These are phyloP conservation scores for Erysimum cheiri DNA, from an alignment of 441 rosid species.

Conservation along the genomic window DNA sequence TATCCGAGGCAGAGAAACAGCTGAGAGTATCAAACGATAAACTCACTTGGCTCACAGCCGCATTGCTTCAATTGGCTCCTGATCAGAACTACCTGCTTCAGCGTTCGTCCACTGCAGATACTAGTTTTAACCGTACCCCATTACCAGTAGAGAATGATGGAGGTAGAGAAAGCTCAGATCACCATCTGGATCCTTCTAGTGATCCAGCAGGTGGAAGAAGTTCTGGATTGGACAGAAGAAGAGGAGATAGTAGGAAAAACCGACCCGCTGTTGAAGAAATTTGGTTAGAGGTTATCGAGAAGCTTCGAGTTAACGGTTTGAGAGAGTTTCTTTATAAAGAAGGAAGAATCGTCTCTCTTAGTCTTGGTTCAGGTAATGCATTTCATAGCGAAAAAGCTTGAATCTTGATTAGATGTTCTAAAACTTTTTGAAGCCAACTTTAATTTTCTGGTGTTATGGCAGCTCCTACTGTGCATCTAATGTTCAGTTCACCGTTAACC, in stretches of 20 bases:
- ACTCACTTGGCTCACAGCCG: constrained; percentile 95
- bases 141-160: constrained; percentile 45
- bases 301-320: constrained; percentile 57
- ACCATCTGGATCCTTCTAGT: constrained; percentile 50
- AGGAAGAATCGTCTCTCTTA: constrained; percentile 85
- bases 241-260: constrained; percentile 49
- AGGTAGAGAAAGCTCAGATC: constrained; percentile 51
- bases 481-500: constrained; percentile 71
- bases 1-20: constrained; percentile 98
- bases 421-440: background rate
- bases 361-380: constrained; percentile 82
- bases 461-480: constrained; percentile 93
- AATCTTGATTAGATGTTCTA: constrained; percentile 10
- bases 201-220: constrained; percentile 54
- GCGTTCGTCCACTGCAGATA: constrained; percentile 76
- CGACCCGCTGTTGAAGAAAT: constrained; percentile 67
- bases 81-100: constrained; percentile 79
- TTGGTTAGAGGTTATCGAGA: constrained; percentile 86
- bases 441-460: constrained; percentile 39
- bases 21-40: constrained; percentile 89
- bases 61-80: constrained; percentile 97
- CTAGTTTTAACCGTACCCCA: constrained; percentile 79
- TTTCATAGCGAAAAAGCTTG: constrained; percentile 1
- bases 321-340: constrained; percentile 82
- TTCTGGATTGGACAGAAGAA: constrained; percentile 44